Percentiles rank a stretch among this genome's conserved stretches.
These are phyloP conservation scores for Decorospora gaudefroyi DNA, from an alignment of 2,329 filamentous ascomycete species.

Conservation along the genomic window DNA sequence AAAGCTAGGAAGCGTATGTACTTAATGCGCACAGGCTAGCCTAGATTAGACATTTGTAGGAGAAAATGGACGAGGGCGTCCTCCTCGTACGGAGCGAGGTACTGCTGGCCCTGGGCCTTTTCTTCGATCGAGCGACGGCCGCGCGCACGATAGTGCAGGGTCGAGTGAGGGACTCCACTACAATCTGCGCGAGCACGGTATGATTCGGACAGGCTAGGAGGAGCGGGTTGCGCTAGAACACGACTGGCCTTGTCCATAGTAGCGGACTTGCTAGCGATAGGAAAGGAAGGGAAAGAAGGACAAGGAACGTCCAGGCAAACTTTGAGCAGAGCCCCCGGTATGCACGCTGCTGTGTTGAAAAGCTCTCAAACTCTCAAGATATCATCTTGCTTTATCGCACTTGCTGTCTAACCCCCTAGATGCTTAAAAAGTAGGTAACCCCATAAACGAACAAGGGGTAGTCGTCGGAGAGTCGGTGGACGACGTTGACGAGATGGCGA, in stretches of 20 bases:
- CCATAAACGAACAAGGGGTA: too few species aligned
- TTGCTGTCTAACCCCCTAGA: too few species aligned
- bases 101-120: constrained; percentile 9
- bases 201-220: constrained; percentile 1
- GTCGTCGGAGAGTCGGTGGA: too few species aligned
- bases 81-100: constrained; percentile 3
- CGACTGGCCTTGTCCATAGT: constrained; percentile 3
- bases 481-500: neutral
- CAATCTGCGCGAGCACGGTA: constrained; percentile 6
- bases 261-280: neutral
- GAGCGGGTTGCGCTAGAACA: constrained; percentile 3
- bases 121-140: constrained; percentile 8
- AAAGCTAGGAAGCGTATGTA: neutral
- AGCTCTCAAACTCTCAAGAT: too few species aligned
- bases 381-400: too few species aligned
- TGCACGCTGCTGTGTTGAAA: neutral
- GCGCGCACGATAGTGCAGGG: constrained; percentile 3
- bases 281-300: constrained; percentile 3
- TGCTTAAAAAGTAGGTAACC: too few species aligned
- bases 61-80: neutral
- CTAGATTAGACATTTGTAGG: neutral
- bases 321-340: neutral
- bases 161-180: constrained; percentile 1
- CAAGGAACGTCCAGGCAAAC: neutral
- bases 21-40: neutral